A percentile compares a stretch with the other conserved stretches of the same genome.
phyloP scores from a whole-genome alignment of 495 filamentous ascomycete genomes.

The Xylaria nigripes region DNA sequence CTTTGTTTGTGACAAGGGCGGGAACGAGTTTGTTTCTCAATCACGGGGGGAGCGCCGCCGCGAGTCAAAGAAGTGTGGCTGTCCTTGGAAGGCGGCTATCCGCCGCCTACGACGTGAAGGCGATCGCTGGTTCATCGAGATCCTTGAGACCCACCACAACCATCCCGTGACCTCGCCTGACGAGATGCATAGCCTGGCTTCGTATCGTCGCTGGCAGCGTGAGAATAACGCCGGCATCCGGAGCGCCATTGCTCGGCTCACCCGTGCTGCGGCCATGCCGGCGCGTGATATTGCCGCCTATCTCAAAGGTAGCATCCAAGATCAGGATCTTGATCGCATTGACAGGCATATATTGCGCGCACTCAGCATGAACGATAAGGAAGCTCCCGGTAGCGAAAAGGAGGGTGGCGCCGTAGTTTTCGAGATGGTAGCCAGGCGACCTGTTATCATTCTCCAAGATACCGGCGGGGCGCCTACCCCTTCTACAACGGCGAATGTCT shows the following conservation, averaged over 20 bases:
- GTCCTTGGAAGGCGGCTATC: conserved; percentile 22
- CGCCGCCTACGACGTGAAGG: conserved; percentile 22
- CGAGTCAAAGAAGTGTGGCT: conserved; percentile 23
- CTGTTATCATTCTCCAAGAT: conserved; percentile 24
- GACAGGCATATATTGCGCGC: conserved; percentile 23
- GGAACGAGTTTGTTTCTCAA: conserved; percentile 23
- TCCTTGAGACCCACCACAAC: conserved; percentile 19
- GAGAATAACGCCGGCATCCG: conserved; percentile 26
- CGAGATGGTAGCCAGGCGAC: conserved; percentile 18
- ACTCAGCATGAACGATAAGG: conserved; percentile 19
- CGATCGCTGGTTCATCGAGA: conserved; percentile 22
- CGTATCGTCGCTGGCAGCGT: conserved; percentile 25
- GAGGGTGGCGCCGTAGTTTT: conserved; percentile 13
- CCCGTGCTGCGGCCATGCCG: conserved; percentile 21
- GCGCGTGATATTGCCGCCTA: conserved; percentile 18
- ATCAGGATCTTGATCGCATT: conserved; percentile 19
- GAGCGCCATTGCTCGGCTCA: conserved; percentile 14
- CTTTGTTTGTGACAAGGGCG: conserved; percentile 25
- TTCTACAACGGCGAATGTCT: not conserved
- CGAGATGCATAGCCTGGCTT: conserved; percentile 23
- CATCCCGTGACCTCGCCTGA: conserved; percentile 22
- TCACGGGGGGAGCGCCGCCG: conserved; percentile 24
- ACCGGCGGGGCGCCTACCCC: not conserved
- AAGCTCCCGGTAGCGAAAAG: conserved; percentile 4
- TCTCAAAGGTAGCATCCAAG: conserved; percentile 17